A percentile compares a stretch with the other conserved stretches of the same genome.
These are phyloP conservation scores for Candida berthetii DNA, from an alignment of 805 yeast species.

Conservation along the genomic window DNA sequence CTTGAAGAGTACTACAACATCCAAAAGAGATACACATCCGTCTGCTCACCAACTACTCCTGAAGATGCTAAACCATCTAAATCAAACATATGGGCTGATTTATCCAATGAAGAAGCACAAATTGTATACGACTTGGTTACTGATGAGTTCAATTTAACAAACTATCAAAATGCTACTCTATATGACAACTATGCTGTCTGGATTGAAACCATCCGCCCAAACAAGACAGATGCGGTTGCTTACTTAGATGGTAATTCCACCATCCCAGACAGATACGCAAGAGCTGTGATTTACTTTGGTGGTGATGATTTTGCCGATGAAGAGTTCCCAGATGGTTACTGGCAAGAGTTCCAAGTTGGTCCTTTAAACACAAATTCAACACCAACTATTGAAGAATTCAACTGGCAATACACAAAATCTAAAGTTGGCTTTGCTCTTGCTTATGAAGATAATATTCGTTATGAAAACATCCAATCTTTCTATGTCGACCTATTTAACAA, in stretches of 20 bases:
- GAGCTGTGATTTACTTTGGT: not conserved
- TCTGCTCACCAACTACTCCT: not conserved
- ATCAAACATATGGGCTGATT: not conserved
- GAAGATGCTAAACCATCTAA: not conserved
- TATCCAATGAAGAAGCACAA: not conserved
- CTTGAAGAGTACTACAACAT: not conserved
- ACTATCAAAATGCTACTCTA: not conserved
- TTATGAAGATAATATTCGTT: not conserved
- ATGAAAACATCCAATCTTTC: not conserved
- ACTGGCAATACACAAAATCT: not conserved
- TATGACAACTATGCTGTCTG: not conserved
- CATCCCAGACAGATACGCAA: conserved; percentile 1
- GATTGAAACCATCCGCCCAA: conserved; percentile 1
- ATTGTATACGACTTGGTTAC: not conserved
- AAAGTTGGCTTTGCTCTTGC: not conserved
- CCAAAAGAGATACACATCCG: not conserved
- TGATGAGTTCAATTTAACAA: not conserved
- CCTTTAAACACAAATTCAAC: not conserved
- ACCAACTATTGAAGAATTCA: not conserved
- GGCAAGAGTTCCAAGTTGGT: not conserved
- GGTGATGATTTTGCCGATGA: not conserved
- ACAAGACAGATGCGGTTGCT: conserved; percentile 5
- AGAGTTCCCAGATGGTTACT: not conserved
- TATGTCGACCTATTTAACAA: not conserved
- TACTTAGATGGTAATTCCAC: conserved; percentile 1